Percentiles rank a stretch among this genome's conserved stretches.
Conservation (phyloP, 1,284 basidiomycete species). For the Leccinum cinnamomeum region DNA sequence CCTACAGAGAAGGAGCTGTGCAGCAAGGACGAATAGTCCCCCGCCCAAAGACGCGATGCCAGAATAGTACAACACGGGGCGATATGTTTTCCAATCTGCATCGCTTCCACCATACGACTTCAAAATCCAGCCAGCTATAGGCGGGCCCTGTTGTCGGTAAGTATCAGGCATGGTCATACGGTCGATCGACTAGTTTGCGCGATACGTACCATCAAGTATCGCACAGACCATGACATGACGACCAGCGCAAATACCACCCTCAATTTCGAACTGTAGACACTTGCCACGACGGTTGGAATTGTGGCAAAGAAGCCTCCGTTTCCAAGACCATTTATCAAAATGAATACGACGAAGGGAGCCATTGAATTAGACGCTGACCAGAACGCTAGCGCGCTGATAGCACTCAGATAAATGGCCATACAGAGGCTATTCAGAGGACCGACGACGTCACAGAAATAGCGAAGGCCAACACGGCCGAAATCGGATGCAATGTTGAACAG, state of each 20-base stretch:
- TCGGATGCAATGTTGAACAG: slow-evolving; percentile 38
- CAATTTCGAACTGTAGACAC: slow-evolving; percentile 31
- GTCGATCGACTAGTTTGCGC: not conserved
- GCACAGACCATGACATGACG: slow-evolving; percentile 34
- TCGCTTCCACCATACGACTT: slow-evolving; percentile 27
- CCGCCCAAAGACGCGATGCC: slow-evolving; percentile 30
- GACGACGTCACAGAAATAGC: slow-evolving; percentile 31
- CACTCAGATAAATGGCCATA: slow-evolving; percentile 29
- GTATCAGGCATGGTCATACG: slow-evolving; percentile 20
- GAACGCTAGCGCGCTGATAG: slow-evolving; percentile 35
- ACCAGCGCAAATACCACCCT: slow-evolving; percentile 35
- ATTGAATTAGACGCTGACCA: slow-evolving; percentile 36
- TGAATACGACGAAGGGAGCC: slow-evolving; percentile 33
- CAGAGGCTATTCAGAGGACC: slow-evolving; percentile 34
- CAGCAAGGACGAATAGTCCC: slow-evolving; percentile 23
- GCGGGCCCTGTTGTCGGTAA: slow-evolving; percentile 18
- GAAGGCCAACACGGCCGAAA: slow-evolving; percentile 32
- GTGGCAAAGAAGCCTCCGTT: slow-evolving; percentile 38
- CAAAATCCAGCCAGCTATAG: slow-evolving; percentile 34
- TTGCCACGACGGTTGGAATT: slow-evolving; percentile 35
- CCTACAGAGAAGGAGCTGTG: slow-evolving; percentile 7
- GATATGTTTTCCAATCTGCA: slow-evolving; percentile 24
- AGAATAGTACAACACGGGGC: slow-evolving; percentile 35
- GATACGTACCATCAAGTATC: slow-evolving; percentile 29
- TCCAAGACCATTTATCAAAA: slow-evolving; percentile 33